phyloP scores from a whole-genome alignment of 179 eudicot genomes.

The Silene noctiflora region DNA sequence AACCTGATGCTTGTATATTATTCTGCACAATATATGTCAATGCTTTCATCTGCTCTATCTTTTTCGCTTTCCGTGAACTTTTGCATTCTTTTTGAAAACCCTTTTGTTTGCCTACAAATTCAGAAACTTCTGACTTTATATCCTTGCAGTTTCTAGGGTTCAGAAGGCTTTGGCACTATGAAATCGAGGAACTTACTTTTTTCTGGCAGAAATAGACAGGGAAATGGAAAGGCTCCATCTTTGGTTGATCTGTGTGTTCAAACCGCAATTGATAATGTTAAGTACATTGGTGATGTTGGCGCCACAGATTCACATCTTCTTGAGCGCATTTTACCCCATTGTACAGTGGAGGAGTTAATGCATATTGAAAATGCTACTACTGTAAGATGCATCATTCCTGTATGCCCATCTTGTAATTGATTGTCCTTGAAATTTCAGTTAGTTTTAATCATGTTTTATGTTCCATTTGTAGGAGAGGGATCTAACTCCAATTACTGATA shows the following conservation, averaged over 20 bases:
- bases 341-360: slow-evolving; percentile 69
- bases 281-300: slow-evolving; percentile 85
- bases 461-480: slow-evolving; percentile 62
- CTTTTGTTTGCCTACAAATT: not conserved
- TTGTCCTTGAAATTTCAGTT: not conserved
- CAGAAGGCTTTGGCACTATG: slow-evolving; percentile 25
- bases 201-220: slow-evolving; percentile 25
- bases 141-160: slow-evolving; percentile 6
- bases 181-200: slow-evolving; percentile 27
- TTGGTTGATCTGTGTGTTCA: slow-evolving; percentile 82
- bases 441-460: not conserved
- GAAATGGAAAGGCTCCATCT: slow-evolving; percentile 45
- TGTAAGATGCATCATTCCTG: slow-evolving; percentile 41
- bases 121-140: not conserved
- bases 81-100: not conserved
- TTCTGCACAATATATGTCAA: not conserved
- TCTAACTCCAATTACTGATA: slow-evolving; percentile 72
- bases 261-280: slow-evolving; percentile 67
- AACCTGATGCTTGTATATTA: not conserved
- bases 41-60: not conserved
- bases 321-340: slow-evolving; percentile 77
- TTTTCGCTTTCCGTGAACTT: not conserved
- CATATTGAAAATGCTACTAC: slow-evolving; percentile 65
- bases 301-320: slow-evolving; percentile 59
- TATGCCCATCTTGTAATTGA: not conserved